Base-by-base conservation (phyloP, 768 basidiomycete species). In the Chalciporus piperatus region DNA sequence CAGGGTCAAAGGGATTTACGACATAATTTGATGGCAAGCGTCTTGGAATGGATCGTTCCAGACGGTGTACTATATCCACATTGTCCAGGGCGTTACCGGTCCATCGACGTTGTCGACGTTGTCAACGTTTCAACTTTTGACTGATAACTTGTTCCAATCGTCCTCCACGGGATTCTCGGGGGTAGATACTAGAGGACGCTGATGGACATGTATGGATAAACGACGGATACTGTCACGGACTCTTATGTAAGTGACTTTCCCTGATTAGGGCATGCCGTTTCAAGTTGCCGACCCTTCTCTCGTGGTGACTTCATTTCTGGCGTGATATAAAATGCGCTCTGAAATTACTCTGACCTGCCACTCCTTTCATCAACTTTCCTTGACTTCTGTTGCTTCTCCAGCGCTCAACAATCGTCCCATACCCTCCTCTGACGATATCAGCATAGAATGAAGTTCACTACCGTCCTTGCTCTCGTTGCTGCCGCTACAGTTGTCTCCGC, bases 401-500 rank as follows among this genome's bases (percentile, higher is more conserved):
- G 41, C 48, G 13, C 45, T 6, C 33, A 16, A 22, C 22, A 12
- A 14, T 19, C 19, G 14, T 12, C 37, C 41, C 7, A 45, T 52
- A 47, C 45, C 39, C 13, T 13, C 12, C 20, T 17, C 44, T 41
- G 20, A 46, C 23, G 40, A 52, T 43, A 49, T 23, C n/a, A 45
- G 42, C 45, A 22, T 48, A 64, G 41, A 46, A 69, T 69, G 68
- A 69, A 63, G 61, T 60, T 70, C 59, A 30, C 63, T 27, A 42
- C 51, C 20, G 44, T 63, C 47, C 55, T 77, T 55, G 64, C 76
- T 45, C 55, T 79, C 48, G 61, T 71, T 41, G 69, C 72, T 20
- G 65, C 69, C 12, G 73, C 68, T 35, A 65, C 73, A 35, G 49
- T 64, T 9, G 72, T 71, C 55, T 72, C 70, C n/a, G 69, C 70